A percentile compares a stretch with the other conserved stretches of the same genome.
Evolutionary conservation across 2,329 filamentous ascomycete species (phyloP).

Genomic region (Xylariaceae sp.): DNA sequence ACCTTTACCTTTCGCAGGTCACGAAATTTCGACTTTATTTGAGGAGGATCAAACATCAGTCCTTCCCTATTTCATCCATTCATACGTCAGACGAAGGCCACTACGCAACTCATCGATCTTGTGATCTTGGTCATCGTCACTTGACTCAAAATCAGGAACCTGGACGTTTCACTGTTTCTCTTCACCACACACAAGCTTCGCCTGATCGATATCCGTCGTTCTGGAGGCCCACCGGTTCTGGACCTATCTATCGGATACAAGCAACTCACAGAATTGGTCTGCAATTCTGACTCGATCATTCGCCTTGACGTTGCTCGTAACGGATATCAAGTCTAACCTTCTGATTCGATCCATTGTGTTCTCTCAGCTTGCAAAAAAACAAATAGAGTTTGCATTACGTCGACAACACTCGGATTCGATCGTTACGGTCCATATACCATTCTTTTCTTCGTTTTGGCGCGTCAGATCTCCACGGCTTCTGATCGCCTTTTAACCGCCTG

Average conservation of each 20-base stretch:
- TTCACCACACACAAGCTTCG: constrained; percentile 16
- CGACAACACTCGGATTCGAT: constrained; percentile 10
- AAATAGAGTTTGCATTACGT: too few relatives aligned
- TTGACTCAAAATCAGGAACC: constrained; percentile 21
- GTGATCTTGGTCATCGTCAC: not conserved
- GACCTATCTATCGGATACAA: not conserved
- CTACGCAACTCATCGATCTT: not conserved
- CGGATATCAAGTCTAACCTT: not conserved
- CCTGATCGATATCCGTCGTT: not conserved
- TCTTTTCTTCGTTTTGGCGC: constrained; percentile 12
- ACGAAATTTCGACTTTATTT: constrained; percentile 22
- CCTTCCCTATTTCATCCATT: constrained; percentile 25
- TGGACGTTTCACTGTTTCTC: constrained; percentile 30
- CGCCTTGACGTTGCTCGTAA: not conserved
- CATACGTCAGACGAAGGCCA: constrained; percentile 7
- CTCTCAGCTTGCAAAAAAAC: too few relatives aligned
- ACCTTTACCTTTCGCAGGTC: constrained; percentile 20
- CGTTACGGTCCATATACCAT: constrained; percentile 1
- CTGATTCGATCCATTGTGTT: not conserved
- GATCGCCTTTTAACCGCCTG: constrained; percentile 17
- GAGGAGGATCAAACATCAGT: constrained; percentile 14
- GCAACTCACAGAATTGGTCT: not conserved
- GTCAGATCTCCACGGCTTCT: constrained; percentile 10
- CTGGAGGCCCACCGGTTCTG: constrained; percentile 1
- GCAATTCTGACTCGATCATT: not conserved